Evolutionary conservation across 305 asterid species (phyloP).

Genomic region (Fraxinus latifolia): DNA sequence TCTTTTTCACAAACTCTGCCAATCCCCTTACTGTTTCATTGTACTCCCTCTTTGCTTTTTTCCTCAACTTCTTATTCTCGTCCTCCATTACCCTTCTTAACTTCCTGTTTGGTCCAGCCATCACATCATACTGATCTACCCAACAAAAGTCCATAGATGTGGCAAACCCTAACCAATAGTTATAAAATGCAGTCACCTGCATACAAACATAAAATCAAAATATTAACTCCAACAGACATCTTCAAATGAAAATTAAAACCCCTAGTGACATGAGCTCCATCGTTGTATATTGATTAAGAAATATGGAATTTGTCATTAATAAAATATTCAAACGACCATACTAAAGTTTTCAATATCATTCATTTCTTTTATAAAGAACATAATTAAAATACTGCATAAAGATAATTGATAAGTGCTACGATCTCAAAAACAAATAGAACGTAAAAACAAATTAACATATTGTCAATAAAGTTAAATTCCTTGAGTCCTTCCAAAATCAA

Average conservation of each 20-base stretch:
- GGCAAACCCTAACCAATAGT: slow-evolving; percentile 72
- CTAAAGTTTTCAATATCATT: not conserved
- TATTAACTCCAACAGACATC: slow-evolving; percentile 1
- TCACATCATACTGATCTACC: slow-evolving; percentile 80
- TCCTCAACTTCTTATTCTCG: slow-evolving; percentile 88
- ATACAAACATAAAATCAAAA: slow-evolving; percentile 7
- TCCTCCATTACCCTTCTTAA: slow-evolving; percentile 89
- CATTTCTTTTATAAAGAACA: not conserved
- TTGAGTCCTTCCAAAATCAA: not conserved
- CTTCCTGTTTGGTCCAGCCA: slow-evolving; percentile 82
- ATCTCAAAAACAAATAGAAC: not conserved
- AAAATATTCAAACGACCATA: slow-evolving; percentile 1
- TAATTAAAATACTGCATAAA: not conserved
- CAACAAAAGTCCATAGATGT: slow-evolving; percentile 82
- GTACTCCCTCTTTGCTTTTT: slow-evolving; percentile 75
- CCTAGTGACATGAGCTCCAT: not conserved
- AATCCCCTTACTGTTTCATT: slow-evolving; percentile 90
- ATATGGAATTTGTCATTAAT: not conserved
- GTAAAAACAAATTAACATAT: not conserved
- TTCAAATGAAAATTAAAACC: not conserved
- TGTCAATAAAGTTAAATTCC: not conserved
- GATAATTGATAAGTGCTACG: not conserved
- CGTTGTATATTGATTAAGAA: not conserved
- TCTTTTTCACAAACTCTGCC: slow-evolving; percentile 82
- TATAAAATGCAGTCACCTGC: slow-evolving; percentile 91